phyloP scores from a whole-genome alignment of 2,329 filamentous ascomycete genomes.

The Dendryphion nanum region DNA sequence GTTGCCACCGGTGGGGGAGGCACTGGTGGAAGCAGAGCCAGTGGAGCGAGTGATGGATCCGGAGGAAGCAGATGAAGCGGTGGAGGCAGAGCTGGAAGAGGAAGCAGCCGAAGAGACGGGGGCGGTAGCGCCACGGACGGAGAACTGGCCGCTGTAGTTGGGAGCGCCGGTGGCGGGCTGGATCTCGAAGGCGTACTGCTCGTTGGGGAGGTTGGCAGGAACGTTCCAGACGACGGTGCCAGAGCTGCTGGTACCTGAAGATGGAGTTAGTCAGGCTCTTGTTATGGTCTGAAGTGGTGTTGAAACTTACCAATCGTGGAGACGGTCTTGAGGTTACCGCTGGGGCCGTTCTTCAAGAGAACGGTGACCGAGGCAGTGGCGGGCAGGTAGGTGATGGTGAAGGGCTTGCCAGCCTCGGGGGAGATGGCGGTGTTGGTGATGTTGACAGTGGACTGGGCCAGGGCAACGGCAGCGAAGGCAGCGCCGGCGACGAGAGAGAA shows the following conservation, averaged over 20 bases:
- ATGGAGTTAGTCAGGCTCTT: neutral
- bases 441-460: conserved; percentile 37
- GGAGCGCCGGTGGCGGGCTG: conserved; percentile 43
- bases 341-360: conserved; percentile 53
- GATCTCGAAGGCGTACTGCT: conserved; percentile 59
- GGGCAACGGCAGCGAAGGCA: conserved; percentile 38
- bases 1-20: conserved; percentile 5
- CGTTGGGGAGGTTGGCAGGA: conserved; percentile 41
- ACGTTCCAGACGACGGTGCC: conserved; percentile 55
- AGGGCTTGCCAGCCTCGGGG: conserved; percentile 50
- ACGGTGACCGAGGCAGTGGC: conserved; percentile 48
- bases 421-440: conserved; percentile 52
- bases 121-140: conserved; percentile 16
- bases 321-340: conserved; percentile 52
- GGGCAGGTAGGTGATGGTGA: conserved; percentile 51
- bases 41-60: conserved; percentile 19
- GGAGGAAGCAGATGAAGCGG: conserved; percentile 5
- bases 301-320: conserved; percentile 46
- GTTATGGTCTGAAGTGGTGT: too few relatives aligned
- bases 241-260: conserved; percentile 41
- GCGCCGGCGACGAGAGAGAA: conserved; percentile 47
- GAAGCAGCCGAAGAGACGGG: conserved; percentile 21
- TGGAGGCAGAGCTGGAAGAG: conserved; percentile 18
- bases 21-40: conserved; percentile 1
- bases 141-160: conserved; percentile 59